These are phyloP conservation scores for Ceratocystis variospora DNA, from an alignment of 2,329 filamentous ascomycete species.

Conservation along the genomic window DNA sequence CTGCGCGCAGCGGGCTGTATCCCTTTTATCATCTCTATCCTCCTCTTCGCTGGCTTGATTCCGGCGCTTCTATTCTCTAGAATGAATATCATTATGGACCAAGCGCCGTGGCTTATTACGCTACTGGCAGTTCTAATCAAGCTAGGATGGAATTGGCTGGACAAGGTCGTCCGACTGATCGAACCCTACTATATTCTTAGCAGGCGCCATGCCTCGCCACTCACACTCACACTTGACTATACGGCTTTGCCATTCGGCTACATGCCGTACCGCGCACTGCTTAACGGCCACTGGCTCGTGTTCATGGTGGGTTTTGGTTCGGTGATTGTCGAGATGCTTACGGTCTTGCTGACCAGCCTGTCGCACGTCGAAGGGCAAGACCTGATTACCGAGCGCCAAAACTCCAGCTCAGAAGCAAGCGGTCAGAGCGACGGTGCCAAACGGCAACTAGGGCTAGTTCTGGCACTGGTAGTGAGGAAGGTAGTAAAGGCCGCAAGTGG, in stretches of 20 bases:
- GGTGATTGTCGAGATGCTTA: constrained; percentile 59
- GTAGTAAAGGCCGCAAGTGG: neutral
- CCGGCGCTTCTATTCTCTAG: constrained; percentile 45
- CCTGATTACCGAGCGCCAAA: constrained; percentile 31
- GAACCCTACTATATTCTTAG: constrained; percentile 62
- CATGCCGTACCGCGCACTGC: constrained; percentile 46
- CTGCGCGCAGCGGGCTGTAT: constrained; percentile 46
- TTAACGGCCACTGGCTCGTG: constrained; percentile 52
- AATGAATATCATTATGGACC: constrained; percentile 25
- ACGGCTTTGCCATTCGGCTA: constrained; percentile 56
- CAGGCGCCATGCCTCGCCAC: constrained; percentile 48
- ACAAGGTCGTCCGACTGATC: constrained; percentile 57
- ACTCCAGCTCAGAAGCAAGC: neutral
- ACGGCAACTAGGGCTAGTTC: neutral
- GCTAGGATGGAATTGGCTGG: constrained; percentile 53
- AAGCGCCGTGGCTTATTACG: constrained; percentile 49
- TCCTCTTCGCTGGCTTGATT: constrained; percentile 43
- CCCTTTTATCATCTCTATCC: constrained; percentile 45
- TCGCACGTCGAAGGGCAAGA: constrained; percentile 49
- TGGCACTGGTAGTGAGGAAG: neutral
- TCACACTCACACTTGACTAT: constrained; percentile 57
- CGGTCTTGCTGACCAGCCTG: constrained; percentile 53
- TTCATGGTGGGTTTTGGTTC: constrained; percentile 57
- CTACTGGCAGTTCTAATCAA: constrained; percentile 52
- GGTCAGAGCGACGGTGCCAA: no score